Base-by-base conservation (phyloP, 805 yeast genomes). In the Candida peoriensis region DNA sequence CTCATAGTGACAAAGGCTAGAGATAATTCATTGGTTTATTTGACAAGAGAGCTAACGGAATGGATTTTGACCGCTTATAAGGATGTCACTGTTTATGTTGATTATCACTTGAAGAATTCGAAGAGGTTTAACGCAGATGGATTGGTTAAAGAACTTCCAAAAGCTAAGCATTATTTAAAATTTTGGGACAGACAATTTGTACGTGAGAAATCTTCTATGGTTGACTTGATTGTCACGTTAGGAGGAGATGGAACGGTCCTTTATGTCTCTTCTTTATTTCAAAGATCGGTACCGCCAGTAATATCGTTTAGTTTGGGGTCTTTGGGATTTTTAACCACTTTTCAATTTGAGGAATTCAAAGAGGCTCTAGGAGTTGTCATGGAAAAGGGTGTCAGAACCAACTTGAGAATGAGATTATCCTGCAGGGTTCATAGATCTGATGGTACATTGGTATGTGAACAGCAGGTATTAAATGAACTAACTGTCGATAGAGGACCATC, bases 201-300 rank as follows among this genome's bases (percentile, higher is more conserved):
- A 10, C 50, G 56, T 11, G 48, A 59, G 38, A 32, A 54, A 31
- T 54, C 55, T n/a, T 68, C 71, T 23, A 50, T 65, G 30, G 74
- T 78, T 44, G 97, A 90, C 56, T 64, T 89, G 40, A 80, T 87
- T 3, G 75, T 90, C 28, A 86, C 97, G 0, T 66, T 93, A 8
- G 98, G 98, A 17, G 98, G 98, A 13, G 98, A 93, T 54, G 97
- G 98, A 8, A 93, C 98, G 0, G 96, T 90, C 31, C 64, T 90
- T 8, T 82, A 82, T 50, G 90, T 90, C 0, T 87, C 95, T 2
- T 81, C 93, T 37, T 64, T 88, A 26, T 93, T 93, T 59, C 94
- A 84, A 60, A 65, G 72, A 38, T 72, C 74, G 32, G 96, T 89
- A 2, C 98, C 98, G 1, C 98, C 98, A 0, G 85, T 90, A 2